Evolutionary conservation across 768 basidiomycete species (phyloP).

Genomic region (Russula vinacea): DNA sequence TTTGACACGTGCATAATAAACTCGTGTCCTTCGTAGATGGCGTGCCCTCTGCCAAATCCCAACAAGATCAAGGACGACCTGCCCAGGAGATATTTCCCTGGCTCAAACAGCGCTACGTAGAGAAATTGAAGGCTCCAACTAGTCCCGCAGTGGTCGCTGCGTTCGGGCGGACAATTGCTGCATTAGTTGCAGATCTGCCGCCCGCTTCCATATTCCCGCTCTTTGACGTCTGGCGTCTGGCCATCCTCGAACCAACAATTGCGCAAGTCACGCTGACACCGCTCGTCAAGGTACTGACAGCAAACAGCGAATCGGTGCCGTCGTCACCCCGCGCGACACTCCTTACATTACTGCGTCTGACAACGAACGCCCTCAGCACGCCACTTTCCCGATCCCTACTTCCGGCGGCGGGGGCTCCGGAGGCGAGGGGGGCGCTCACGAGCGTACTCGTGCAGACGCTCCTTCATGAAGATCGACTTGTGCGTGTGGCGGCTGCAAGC

Average conservation of each 20-base stretch:
- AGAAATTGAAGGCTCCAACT: constrained; percentile 28
- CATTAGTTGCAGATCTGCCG: constrained; percentile 47
- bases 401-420: constrained; percentile 30
- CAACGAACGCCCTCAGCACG: constrained; percentile 64
- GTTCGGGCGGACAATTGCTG: constrained; percentile 41
- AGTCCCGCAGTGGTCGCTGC: constrained; percentile 35
- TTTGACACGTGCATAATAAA: constrained; percentile 64
- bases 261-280: constrained; percentile 43
- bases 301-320: constrained; percentile 34
- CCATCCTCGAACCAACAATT: constrained; percentile 54
- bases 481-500: constrained; percentile 79
- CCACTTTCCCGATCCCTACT: constrained; percentile 44
- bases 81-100: constrained; percentile 53
- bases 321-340: constrained; percentile 46
- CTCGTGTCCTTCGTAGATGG: constrained; percentile 60
- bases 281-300: constrained; percentile 44
- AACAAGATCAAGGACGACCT: constrained; percentile 50
- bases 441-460: constrained; percentile 63
- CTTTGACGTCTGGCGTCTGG: constrained; percentile 79
- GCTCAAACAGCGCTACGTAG: constrained; percentile 56
- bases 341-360: constrained; percentile 63
- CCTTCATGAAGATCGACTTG: constrained; percentile 60
- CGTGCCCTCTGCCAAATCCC: constrained; percentile 37
- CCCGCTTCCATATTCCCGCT: constrained; percentile 69
- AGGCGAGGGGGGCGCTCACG: constrained; percentile 43